Conservation (phyloP, 129 eudicot species). For the Dittrichia graveolens region DNA sequence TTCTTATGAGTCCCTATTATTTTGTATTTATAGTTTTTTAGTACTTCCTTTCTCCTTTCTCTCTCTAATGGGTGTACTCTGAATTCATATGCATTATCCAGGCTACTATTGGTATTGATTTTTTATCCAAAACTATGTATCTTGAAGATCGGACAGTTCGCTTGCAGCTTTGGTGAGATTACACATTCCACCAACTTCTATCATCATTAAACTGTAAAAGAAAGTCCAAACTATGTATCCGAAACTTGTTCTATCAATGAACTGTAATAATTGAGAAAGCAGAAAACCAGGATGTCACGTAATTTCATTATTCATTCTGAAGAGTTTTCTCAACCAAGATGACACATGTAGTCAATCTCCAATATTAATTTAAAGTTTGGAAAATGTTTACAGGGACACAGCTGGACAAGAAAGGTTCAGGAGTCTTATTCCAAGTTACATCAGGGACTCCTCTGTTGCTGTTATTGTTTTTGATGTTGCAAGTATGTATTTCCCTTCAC, state of each 20-base stretch:
- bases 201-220: slow-evolving; percentile 1
- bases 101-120: slow-evolving; percentile 92
- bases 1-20: not conserved
- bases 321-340: not conserved
- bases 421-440: slow-evolving; percentile 90
- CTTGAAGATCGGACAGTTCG: slow-evolving; percentile 95
- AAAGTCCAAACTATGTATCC: not conserved
- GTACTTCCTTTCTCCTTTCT: not conserved
- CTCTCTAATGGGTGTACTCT: slow-evolving; percentile 13
- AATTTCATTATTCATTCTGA: not conserved
- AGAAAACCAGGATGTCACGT: no score
- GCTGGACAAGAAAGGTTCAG: slow-evolving; percentile 91
- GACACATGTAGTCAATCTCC: not conserved
- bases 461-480: slow-evolving; percentile 87
- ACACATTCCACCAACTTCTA: slow-evolving; percentile 1
- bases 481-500: slow-evolving; percentile 46
- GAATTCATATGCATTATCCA: slow-evolving; percentile 31
- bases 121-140: slow-evolving; percentile 83
- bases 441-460: slow-evolving; percentile 84
- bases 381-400: slow-evolving; percentile 60
- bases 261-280: no score
- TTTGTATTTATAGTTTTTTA: slow-evolving; percentile 6
- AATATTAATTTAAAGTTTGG: slow-evolving; percentile 2
- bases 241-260: no score
- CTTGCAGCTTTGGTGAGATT: slow-evolving; percentile 72